phyloP scores from a whole-genome alignment of 2,329 filamentous ascomycete genomes.

The Lasiodiplodia hormozganensis region DNA sequence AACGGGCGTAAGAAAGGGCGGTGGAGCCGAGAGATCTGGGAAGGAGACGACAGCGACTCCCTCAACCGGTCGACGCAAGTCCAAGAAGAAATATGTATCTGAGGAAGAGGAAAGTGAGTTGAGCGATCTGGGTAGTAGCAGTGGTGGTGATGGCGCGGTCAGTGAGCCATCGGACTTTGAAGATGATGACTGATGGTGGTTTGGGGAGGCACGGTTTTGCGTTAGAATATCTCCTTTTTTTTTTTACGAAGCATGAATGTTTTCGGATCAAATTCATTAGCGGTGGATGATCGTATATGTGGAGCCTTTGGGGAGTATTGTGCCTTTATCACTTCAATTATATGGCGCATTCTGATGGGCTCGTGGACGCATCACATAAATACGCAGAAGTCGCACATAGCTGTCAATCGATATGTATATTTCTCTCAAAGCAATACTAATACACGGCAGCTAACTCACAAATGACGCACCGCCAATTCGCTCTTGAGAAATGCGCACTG shows the following conservation, averaged over 20 bases:
- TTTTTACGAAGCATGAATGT: not conserved
- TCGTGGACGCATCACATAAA: not conserved
- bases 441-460: constrained; percentile 12
- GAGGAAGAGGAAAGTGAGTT: constrained; percentile 20
- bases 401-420: not conserved
- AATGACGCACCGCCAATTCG: not conserved
- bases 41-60: not conserved
- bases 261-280: not conserved
- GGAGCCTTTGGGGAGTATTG: too few species aligned
- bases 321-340: too few species aligned
- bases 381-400: too few species aligned
- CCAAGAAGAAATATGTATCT: constrained; percentile 12
- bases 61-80: not conserved
- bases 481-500: not conserved
- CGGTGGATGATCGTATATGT: not conserved
- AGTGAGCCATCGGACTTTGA: constrained; percentile 10
- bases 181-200: constrained; percentile 10
- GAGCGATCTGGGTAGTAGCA: constrained; percentile 22
- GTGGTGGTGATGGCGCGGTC: not conserved
- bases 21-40: constrained; percentile 10
- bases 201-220: not conserved
- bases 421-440: constrained; percentile 11
- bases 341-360: too few species aligned
- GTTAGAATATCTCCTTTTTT: not conserved
- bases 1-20: constrained; percentile 61